These are phyloP conservation scores for Cystofilobasidium bisporidii DNA, from an alignment of 768 basidiomycete genomes.

Conservation along the genomic window DNA sequence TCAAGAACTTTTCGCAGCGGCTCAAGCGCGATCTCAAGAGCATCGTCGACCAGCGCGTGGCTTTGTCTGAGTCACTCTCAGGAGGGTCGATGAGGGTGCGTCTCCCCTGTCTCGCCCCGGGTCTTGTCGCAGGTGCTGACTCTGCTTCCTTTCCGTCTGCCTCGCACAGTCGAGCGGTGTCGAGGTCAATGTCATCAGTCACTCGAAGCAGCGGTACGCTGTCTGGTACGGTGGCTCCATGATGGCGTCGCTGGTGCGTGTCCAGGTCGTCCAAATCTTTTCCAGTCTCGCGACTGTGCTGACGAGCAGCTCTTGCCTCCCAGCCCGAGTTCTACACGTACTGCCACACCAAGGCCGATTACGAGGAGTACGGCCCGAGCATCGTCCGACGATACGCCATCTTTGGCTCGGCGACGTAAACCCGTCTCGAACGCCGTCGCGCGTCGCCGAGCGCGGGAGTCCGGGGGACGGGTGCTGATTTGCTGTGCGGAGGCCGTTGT, in stretches of 20 bases:
- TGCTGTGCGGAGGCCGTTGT: too few relatives aligned
- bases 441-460: too few relatives aligned
- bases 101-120: background rate
- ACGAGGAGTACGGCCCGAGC: conserved; percentile 44
- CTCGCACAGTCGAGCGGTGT: conserved; percentile 74
- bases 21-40: conserved; percentile 92
- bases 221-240: conserved; percentile 98
- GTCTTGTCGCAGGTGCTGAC: background rate
- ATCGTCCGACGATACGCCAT: conserved; percentile 27
- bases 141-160: background rate
- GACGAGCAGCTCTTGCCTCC: conserved; percentile 7
- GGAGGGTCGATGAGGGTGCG: conserved; percentile 66
- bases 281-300: background rate
- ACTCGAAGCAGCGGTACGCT: conserved; percentile 92
- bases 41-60: conserved; percentile 80
- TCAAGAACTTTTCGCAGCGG: conserved; percentile 94
- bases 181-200: conserved; percentile 95
- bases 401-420: conserved; percentile 10
- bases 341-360: conserved; percentile 83
- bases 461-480: too few relatives aligned
- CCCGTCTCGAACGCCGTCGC: too few relatives aligned
- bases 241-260: conserved; percentile 74
- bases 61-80: conserved; percentile 61
- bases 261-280: too few relatives aligned
- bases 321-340: conserved; percentile 92